Percentiles rank a stretch among this genome's conserved stretches.
These are phyloP conservation scores for Avena atlantica DNA, from an alignment of 176 grass and related monocot genomes.

Conservation along the genomic window DNA sequence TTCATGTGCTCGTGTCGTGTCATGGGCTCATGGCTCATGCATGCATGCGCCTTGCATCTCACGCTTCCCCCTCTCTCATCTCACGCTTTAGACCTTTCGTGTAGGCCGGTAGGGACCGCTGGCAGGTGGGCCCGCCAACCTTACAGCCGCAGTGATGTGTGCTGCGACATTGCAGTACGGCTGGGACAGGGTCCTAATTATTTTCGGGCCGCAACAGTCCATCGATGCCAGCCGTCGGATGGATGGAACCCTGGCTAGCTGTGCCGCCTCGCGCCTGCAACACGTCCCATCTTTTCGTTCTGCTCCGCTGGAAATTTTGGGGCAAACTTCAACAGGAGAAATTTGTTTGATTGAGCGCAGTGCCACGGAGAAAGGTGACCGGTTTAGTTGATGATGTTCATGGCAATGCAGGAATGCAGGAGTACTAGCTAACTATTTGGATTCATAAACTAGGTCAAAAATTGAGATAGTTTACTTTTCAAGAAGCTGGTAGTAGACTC, in stretches of 20 bases:
- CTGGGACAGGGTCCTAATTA: conserved; percentile 30
- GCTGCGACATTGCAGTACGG: conserved; percentile 20
- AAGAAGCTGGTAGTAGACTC: too few relatives aligned
- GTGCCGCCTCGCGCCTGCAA: background rate
- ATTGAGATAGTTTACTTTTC: too few relatives aligned
- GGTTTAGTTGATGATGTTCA: too few relatives aligned
- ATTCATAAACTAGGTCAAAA: too few relatives aligned
- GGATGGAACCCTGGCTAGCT: background rate
- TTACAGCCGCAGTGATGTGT: conserved; percentile 4
- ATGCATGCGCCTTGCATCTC: background rate
- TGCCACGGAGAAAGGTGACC: background rate
- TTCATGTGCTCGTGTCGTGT: background rate
- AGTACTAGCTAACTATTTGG: too few relatives aligned
- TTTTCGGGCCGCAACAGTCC: background rate
- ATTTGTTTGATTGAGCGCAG: background rate
- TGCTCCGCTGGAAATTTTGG: background rate
- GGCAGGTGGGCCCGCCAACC: conserved; percentile 23
- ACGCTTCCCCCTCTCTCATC: background rate
- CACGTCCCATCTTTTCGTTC: background rate
- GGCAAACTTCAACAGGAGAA: background rate
- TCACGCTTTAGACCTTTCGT: background rate
- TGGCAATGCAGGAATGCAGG: too few relatives aligned
- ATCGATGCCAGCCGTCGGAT: conserved; percentile 42
- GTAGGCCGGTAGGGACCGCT: conserved; percentile 27
- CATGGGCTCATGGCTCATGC: conserved; percentile 21